Evolutionary conservation across 208 protist genomes (phyloP).

Genomic region (Leishmania amazonensis): DNA sequence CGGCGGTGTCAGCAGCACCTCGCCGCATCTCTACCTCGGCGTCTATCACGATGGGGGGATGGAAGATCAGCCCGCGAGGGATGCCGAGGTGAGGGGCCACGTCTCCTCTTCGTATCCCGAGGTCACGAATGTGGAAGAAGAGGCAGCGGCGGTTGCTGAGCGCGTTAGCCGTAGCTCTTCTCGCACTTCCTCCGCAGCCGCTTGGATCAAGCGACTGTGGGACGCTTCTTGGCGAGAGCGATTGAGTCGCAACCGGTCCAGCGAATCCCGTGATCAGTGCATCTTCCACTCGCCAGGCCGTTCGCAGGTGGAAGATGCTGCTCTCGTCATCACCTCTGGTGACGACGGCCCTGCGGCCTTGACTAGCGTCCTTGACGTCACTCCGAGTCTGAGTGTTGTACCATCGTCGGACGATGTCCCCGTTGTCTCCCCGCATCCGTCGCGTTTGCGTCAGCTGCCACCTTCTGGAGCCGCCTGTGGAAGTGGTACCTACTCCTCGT

Average conservation of each 20-base stretch:
- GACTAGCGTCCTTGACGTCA: neutral
- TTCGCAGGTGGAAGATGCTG: neutral
- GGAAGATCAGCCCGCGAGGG: neutral
- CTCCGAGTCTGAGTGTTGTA: neutral
- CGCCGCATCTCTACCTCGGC: neutral
- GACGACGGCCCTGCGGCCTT: neutral
- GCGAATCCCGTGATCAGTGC: neutral
- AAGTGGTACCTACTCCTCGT: neutral
- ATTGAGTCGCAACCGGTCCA: constrained; percentile 1
- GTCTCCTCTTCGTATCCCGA: neutral
- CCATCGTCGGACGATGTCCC: neutral
- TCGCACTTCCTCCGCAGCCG: constrained; percentile 2
- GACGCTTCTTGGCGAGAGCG: constrained; percentile 17
- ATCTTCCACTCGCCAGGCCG: neutral
- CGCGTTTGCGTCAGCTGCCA: neutral
- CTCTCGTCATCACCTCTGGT: neutral
- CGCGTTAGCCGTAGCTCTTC: neutral
- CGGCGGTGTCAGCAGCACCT: neutral
- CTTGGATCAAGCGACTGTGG: constrained; percentile 22
- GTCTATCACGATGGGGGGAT: neutral
- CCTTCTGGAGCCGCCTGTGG: neutral
- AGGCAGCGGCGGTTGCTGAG: neutral
- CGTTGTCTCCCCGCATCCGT: neutral
- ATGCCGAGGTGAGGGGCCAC: neutral
- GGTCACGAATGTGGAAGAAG: neutral